Conservation (phyloP, 164 flowering plant species). For the Magnolia officinalis region DNA sequence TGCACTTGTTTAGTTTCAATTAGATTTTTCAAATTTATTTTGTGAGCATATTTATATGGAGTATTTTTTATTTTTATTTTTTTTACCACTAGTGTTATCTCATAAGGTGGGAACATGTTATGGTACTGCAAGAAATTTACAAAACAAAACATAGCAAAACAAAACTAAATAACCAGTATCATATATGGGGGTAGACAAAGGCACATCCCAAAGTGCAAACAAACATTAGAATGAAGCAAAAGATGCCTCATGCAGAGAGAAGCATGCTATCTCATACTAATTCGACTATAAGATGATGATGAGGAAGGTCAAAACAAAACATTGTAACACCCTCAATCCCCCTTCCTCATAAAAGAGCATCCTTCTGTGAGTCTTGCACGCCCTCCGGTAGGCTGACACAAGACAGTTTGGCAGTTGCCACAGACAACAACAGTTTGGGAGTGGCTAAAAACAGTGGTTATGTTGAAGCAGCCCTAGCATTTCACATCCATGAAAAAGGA, state of each 20-base stretch:
- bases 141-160: too few species aligned
- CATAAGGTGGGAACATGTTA: too few species aligned
- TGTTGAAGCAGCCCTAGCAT: constrained; percentile 57
- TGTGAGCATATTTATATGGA: too few species aligned
- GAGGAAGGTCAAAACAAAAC: not conserved
- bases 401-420: constrained; percentile 50
- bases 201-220: too few species aligned
- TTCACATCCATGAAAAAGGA: not conserved
- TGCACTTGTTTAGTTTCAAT: too few species aligned
- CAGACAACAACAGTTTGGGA: constrained; percentile 56
- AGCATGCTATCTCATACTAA: not conserved
- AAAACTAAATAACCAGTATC: too few species aligned
- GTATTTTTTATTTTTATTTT: too few species aligned
- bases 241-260: not conserved
- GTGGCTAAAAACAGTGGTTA: constrained; percentile 57
- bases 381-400: constrained; percentile 59
- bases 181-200: too few species aligned
- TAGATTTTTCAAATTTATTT: too few species aligned
- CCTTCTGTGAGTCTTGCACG: constrained; percentile 53
- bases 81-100: too few species aligned
- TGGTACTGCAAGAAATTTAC: too few species aligned
- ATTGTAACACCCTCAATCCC: constrained; percentile 21
- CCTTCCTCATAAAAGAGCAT: constrained; percentile 54
- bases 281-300: not conserved
- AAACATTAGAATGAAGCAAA: not conserved